Conservation (phyloP, 371 early-diverging fungal species). For the Mucor racemosus region DNA sequence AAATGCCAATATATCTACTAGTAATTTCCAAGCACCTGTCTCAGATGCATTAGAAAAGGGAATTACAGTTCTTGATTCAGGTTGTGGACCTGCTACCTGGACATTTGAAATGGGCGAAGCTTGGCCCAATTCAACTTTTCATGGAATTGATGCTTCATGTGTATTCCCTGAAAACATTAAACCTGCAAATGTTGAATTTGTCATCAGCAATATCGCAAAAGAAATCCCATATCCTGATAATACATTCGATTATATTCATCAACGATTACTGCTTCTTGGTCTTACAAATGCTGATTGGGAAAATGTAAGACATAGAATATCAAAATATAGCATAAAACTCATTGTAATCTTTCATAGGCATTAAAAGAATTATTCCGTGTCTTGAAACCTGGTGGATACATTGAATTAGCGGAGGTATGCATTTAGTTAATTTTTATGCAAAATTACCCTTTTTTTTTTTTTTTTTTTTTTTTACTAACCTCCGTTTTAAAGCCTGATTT, state of each 20-base stretch:
- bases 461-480: neutral
- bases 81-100: constrained; percentile 24
- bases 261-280: constrained; percentile 44
- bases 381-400: constrained; percentile 49
- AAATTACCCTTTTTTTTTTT: too few species aligned
- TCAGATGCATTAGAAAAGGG: constrained; percentile 15
- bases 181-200: constrained; percentile 51
- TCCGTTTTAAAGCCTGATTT: neutral
- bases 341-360: constrained; percentile 9
- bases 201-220: constrained; percentile 54
- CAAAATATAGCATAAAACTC: neutral
- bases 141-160: constrained; percentile 45
- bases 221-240: constrained; percentile 59
- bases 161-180: constrained; percentile 48
- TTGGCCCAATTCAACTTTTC: constrained; percentile 25
- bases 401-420: constrained; percentile 40
- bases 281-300: constrained; percentile 35
- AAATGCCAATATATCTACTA: neutral
- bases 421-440: neutral
- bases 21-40: constrained; percentile 22
- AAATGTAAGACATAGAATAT: constrained; percentile 17
- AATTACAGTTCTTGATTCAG: constrained; percentile 22
- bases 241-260: constrained; percentile 60
- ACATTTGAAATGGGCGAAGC: constrained; percentile 22
- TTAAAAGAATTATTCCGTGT: constrained; percentile 18